Conservation (phyloP, 129 eudicot species). For the Chrysanthemum lavandulifolium region DNA sequence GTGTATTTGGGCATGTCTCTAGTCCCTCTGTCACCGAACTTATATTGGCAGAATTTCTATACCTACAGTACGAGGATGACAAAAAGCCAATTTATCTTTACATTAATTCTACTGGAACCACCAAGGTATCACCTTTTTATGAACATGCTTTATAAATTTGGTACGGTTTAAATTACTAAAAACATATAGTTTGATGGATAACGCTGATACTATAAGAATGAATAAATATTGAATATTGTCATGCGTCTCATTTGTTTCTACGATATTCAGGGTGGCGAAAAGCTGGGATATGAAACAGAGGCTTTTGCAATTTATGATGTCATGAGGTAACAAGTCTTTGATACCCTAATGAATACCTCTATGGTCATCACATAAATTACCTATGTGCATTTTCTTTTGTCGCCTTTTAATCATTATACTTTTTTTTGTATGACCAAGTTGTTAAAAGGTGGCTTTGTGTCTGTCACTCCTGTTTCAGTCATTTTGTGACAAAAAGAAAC, state of each 20-base stretch:
- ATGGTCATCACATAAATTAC: too few species aligned
- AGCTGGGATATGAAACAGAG: conserved; percentile 84
- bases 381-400: too few species aligned
- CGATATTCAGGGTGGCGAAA: conserved; percentile 62
- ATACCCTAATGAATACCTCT: conserved; percentile 6
- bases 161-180: not conserved
- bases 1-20: conserved; percentile 90
- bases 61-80: conserved; percentile 70
- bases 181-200: conserved; percentile 1
- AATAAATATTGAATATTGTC: conserved; percentile 1
- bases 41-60: conserved; percentile 75
- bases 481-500: too few species aligned
- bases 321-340: conserved; percentile 54
- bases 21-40: conserved; percentile 72
- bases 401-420: too few species aligned
- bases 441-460: too few species aligned
- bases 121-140: conserved; percentile 56
- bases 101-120: conserved; percentile 90
- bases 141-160: not conserved
- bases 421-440: too few species aligned
- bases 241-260: conserved; percentile 8
- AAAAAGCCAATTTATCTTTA: conserved; percentile 86
- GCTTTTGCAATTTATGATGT: conserved; percentile 85
- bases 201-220: not conserved
- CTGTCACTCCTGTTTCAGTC: too few species aligned